phyloP scores from a whole-genome alignment of 176 grass and related monocot genomes.

The Aechmea fasciata region DNA sequence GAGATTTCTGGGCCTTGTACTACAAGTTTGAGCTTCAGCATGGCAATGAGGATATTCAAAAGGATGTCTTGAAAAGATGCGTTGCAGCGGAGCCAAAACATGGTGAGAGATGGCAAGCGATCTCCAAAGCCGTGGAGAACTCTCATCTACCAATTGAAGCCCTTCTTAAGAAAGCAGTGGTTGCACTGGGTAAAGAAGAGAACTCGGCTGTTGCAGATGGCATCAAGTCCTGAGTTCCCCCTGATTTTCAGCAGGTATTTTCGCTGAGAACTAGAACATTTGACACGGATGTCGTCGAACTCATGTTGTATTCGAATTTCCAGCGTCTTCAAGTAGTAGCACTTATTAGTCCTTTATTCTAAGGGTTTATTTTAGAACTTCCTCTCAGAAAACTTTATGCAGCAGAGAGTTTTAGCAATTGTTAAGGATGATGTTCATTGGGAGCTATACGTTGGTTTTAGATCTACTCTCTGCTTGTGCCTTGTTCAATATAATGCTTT shows the following conservation, averaged over 20 bases:
- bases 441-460: too few species aligned
- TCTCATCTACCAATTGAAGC: conserved; percentile 61
- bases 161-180: conserved; percentile 62
- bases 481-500: too few species aligned
- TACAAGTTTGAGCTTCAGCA: conserved; percentile 92
- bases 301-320: too few species aligned
- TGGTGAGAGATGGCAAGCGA: conserved; percentile 76
- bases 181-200: conserved; percentile 69
- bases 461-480: too few species aligned
- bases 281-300: too few species aligned
- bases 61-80: conserved; percentile 64
- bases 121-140: conserved; percentile 85
- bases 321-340: too few species aligned
- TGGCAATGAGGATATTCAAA: conserved; percentile 62
- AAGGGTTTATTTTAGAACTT: too few species aligned
- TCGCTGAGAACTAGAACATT: too few species aligned
- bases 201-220: conserved; percentile 37
- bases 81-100: conserved; percentile 73
- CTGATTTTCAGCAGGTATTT: conserved; percentile 10
- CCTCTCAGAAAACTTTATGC: too few species aligned
- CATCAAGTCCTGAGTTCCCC: conserved; percentile 14
- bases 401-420: too few species aligned
- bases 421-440: too few species aligned
- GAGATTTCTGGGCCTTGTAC: conserved; percentile 76
- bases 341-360: too few species aligned